Base-by-base conservation (phyloP, 345 rosid genomes). In the Eucalyptus camaldulensis region DNA sequence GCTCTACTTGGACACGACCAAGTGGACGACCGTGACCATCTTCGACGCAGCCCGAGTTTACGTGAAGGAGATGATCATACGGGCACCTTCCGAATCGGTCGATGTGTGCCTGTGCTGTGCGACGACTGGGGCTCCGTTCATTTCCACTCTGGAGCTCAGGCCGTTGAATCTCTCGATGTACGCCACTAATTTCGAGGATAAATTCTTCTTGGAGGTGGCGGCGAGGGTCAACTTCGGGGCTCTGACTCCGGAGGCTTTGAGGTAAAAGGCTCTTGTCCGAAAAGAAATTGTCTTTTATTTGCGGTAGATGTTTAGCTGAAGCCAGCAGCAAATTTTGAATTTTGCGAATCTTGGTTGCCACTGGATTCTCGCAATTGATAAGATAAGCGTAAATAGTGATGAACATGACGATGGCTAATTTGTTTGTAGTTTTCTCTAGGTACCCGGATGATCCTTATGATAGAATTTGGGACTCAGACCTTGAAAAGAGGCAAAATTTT, bases 381-480 rank as follows among this genome's bases (percentile, higher is more conserved):
- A 86, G 54, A 37, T 54, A 11, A 6, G 47, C 54, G 33, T 29
- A 53, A 27, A 11, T 88, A 50, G 53, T 58, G 65, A 88, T 88
- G 86, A 49, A 19, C 29, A 49, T 65, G 43, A 21, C 88, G 13
- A n/a, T 58, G 62, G 53, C 37, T 56, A 27, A 89, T 90, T 85
- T 58, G 91, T 90, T 86, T 19, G 45, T 51, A 76, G 83, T 76
- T 76, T 76, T 76, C 44, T 86, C 88, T 94, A 98, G 99, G 97
- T 98, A 97, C 90, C 99, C 99, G 3, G 99, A 98, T 93, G 99
- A 98, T 92, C 99, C 99, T 7, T 98, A 97, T 88, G 99, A 98
- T 93, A 96, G 99, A 94, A 95, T 98, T 67, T 98, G 99, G 99
- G 96, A 94, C 85, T 98, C 99, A 13, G 99, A 98, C 93, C 93